Evolutionary conservation across 306 rosid species (phyloP).

Genomic region (Castanospermum australe): DNA sequence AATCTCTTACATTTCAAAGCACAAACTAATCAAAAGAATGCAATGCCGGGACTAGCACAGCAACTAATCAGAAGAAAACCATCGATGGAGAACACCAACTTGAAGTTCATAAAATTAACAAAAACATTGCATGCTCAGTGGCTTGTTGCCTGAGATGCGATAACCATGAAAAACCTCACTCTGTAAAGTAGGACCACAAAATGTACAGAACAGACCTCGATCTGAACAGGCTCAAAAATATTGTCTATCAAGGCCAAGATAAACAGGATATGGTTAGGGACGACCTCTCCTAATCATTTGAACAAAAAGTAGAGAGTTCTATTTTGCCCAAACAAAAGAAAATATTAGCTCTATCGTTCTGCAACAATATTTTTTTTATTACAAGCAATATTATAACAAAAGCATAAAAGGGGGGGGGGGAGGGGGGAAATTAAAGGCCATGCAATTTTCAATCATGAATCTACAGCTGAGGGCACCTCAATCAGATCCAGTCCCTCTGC

Average conservation of each 20-base stretch:
- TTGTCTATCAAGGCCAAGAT: not conserved
- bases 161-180: too few relatives aligned
- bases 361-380: not conserved
- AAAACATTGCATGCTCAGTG: too few relatives aligned
- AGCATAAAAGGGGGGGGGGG: not conserved
- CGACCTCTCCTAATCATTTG: not conserved
- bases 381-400: constrained; percentile 9
- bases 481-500: constrained; percentile 75
- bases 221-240: too few relatives aligned
- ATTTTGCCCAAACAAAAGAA: constrained; percentile 16
- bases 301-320: not conserved
- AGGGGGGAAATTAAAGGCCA: not conserved
- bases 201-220: too few relatives aligned
- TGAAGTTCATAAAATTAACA: too few relatives aligned
- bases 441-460: constrained; percentile 23
- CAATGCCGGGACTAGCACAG: too few relatives aligned
- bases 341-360: constrained; percentile 9
- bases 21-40: too few relatives aligned
- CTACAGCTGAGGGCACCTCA: constrained; percentile 61
- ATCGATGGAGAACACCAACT: too few relatives aligned
- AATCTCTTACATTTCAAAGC: too few relatives aligned
- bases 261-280: not conserved
- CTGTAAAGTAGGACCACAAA: too few relatives aligned
- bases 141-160: too few relatives aligned
- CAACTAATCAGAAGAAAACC: too few relatives aligned